Percentiles rank a stretch among this genome's conserved stretches.
Conservation (phyloP, 2,329 filamentous ascomycete genomes). For the Colletotrichum filicis region DNA sequence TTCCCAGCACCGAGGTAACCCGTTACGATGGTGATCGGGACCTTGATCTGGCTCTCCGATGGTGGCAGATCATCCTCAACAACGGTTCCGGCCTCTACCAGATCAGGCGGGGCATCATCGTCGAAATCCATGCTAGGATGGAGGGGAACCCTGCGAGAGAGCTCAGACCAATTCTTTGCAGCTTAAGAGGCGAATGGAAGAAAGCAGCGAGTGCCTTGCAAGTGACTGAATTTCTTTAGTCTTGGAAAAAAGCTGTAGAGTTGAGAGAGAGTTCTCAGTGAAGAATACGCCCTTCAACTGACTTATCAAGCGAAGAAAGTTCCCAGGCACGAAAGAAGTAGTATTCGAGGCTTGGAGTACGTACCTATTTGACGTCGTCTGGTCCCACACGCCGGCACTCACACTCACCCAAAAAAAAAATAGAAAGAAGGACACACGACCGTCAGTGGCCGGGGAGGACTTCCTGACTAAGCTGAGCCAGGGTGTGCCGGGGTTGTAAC, state of each 20-base stretch:
- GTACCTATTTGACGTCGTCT: constrained; percentile 27
- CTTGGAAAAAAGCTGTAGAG: neutral
- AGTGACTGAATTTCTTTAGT: neutral
- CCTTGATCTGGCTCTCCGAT: constrained; percentile 68
- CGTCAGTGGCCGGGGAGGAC: neutral
- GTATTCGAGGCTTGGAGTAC: neutral
- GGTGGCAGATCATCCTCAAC: constrained; percentile 50
- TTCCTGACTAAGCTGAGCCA: constrained; percentile 26
- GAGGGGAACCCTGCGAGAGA: constrained; percentile 28
- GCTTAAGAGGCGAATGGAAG: neutral
- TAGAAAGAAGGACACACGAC: neutral
- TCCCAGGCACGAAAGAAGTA: neutral
- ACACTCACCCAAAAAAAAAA: neutral
- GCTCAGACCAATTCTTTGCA: constrained; percentile 20
- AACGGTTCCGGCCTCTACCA: constrained; percentile 60
- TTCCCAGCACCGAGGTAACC: constrained; percentile 96
- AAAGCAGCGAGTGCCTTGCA: neutral
- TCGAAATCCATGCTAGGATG: constrained; percentile 67
- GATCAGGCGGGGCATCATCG: constrained; percentile 74
- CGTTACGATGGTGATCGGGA: constrained; percentile 88
- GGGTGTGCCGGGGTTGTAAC: neutral
- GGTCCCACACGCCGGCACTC: constrained; percentile 10
- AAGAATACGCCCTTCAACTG: neutral
- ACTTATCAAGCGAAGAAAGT: neutral
- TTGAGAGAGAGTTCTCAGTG: neutral